Evolutionary conservation across 176 grass and related monocot genomes (phyloP), one percentile per base, ranked within the genome.

Genomic region (Pharus latifolius): DNA sequence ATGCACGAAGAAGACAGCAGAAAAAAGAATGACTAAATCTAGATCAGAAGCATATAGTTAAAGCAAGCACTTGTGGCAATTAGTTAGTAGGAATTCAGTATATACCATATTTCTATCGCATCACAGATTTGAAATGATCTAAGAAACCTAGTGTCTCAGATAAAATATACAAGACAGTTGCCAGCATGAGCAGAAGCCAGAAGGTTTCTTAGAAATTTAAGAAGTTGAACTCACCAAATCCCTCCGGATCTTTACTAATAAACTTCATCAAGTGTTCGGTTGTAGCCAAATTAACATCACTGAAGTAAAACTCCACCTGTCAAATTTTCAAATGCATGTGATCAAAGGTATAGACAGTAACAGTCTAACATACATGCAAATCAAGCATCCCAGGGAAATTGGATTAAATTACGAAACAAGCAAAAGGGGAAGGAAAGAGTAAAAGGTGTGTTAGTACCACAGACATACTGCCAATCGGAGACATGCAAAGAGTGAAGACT

Each of bases 291-390:
- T 96, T 96, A 66, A 82, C 72, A 84, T 96, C 92, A 65, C 92
- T 96, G 76, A 96, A 96, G 73, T 96, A 96, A 84, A 91, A 96
- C 33, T 96, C 92, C 47, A 96, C 92, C 92, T 96, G 80, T 25
- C 34, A 75, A 3, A 43, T 80, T 75, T 74, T 29, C 20, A 87
- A 77, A 74, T 32, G 30, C 5, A 32, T 51, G 70, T 61, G 50
- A 53, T 60, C 23, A 23, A 79, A 49, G 40, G 34, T 30, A 28
- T 6, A 69, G 5, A 64, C 23, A 74, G 34, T 61, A 46, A 49
- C 14, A 60, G 3, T 46, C 6, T 61, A 46, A 49, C 14, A 60
- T 3, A 53, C 6, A 51, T 29, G 20, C 38, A 75, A 53, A 73
- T 78, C 17, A 68, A 76, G 50, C 55, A 77, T 49, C 10, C 25